These are phyloP conservation scores for Chamaenerion angustifolium DNA, from an alignment of 345 rosid species.

Conservation along the genomic window DNA sequence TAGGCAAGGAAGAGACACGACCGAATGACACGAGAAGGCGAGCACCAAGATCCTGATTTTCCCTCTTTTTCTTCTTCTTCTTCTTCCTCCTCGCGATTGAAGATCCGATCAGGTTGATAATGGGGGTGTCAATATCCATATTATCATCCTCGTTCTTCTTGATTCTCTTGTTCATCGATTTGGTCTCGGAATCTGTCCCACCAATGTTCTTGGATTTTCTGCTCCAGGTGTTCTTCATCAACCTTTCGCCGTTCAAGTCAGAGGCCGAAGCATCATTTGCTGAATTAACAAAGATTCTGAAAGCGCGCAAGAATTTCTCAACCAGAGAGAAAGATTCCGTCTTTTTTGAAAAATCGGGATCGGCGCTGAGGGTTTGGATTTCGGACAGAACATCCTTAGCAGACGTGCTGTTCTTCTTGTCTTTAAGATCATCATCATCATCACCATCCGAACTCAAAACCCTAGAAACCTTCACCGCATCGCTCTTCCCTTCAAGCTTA, in stretches of 20 bases:
- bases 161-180: not conserved
- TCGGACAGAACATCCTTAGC: constrained; percentile 32
- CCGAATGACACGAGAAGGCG: too few species aligned
- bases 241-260: constrained; percentile 11
- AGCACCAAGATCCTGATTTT: too few species aligned
- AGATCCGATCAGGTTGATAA: too few species aligned
- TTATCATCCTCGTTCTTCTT: too few species aligned
- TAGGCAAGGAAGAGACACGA: too few species aligned
- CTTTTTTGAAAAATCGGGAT: constrained; percentile 18
- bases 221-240: constrained; percentile 21
- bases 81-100: constrained; percentile 1
- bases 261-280: constrained; percentile 20
- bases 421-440: constrained; percentile 14
- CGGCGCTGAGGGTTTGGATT: constrained; percentile 36
- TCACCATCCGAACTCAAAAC: constrained; percentile 8
- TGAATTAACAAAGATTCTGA: constrained; percentile 40
- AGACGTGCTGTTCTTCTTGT: constrained; percentile 27
- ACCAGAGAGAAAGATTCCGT: constrained; percentile 23
- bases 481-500: constrained; percentile 18
- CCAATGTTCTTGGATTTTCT: constrained; percentile 15
- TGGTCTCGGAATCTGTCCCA: constrained; percentile 6
- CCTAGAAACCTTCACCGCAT: too few species aligned
- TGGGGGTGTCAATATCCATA: too few species aligned
- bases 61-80: constrained; percentile 5
- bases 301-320: constrained; percentile 38